Evolutionary conservation across 495 filamentous ascomycete species (phyloP).

Genomic region (Corynascus novoguineensis): DNA sequence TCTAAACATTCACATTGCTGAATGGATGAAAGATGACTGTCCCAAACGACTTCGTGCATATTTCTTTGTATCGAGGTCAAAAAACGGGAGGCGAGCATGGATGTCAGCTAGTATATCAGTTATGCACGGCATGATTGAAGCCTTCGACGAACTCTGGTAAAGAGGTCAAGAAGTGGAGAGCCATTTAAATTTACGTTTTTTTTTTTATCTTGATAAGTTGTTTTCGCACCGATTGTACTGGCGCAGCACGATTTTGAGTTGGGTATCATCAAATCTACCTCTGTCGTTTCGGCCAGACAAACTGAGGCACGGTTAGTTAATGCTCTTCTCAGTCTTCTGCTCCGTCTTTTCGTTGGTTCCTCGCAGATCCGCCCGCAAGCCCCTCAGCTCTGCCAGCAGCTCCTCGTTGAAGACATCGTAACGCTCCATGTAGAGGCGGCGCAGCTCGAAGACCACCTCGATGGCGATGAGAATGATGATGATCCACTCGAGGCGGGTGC

Average conservation of each 20-base stretch:
- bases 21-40: too few species aligned
- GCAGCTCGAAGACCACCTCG: conserved; percentile 66
- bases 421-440: conserved; percentile 45
- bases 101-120: too few species aligned
- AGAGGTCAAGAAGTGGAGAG: conserved; percentile 1
- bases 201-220: not conserved
- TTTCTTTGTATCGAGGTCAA: too few species aligned
- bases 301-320: not conserved
- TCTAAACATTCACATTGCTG: too few species aligned
- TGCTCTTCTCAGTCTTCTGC: not conserved
- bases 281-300: not conserved
- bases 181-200: not conserved
- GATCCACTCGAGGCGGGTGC: conserved; percentile 87
- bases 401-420: conserved; percentile 26
- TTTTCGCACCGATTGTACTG: not conserved
- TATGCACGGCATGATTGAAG: too few species aligned
- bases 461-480: conserved; percentile 92
- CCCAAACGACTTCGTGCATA: too few species aligned
- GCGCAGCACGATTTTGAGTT: conserved; percentile 14
- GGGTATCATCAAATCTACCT: conserved; percentile 20
- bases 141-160: too few species aligned
- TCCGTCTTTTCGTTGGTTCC: not conserved
- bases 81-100: too few species aligned
- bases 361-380: conserved; percentile 16
- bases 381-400: conserved; percentile 19